Conservation (phyloP, 768 basidiomycete species). For the Baorangia bicolor region DNA sequence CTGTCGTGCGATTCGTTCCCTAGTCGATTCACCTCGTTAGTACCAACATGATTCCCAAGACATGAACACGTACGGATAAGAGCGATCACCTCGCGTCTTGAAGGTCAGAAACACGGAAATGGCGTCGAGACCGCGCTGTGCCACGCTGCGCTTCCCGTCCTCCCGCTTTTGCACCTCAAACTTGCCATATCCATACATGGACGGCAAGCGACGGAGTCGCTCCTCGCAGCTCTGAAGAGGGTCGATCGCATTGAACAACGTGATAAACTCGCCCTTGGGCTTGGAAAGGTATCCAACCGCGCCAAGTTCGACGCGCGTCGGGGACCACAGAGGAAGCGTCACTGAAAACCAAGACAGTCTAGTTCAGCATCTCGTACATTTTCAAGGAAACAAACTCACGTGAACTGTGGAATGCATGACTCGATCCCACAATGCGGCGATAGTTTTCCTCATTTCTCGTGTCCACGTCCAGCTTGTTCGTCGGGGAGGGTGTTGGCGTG, state of each 20-base stretch:
- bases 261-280: slow-evolving; percentile 66
- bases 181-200: slow-evolving; percentile 64
- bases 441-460: slow-evolving; percentile 65
- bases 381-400: slow-evolving; percentile 41
- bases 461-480: slow-evolving; percentile 40
- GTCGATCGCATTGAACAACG: slow-evolving; percentile 66
- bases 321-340: slow-evolving; percentile 69
- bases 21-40: slow-evolving; percentile 19
- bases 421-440: slow-evolving; percentile 49
- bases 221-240: slow-evolving; percentile 48
- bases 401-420: slow-evolving; percentile 68
- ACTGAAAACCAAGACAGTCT: slow-evolving; percentile 37
- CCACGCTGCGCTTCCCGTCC: slow-evolving; percentile 56
- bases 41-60: neutral
- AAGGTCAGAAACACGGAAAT: slow-evolving; percentile 51
- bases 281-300: slow-evolving; percentile 75
- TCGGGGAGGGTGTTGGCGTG: slow-evolving; percentile 31
- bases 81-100: slow-evolving; percentile 33
- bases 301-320: slow-evolving; percentile 59
- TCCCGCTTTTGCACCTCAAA: slow-evolving; percentile 42
- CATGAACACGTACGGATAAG: slow-evolving; percentile 38
- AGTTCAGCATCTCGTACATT: neutral
- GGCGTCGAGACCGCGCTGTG: slow-evolving; percentile 56
- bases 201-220: slow-evolving; percentile 48
- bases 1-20: slow-evolving; percentile 47